Evolutionary conservation across 805 yeast genomes (phyloP), one percentile per base, ranked within the genome.

Genomic region (Metschnikowia santaceciliae): DNA sequence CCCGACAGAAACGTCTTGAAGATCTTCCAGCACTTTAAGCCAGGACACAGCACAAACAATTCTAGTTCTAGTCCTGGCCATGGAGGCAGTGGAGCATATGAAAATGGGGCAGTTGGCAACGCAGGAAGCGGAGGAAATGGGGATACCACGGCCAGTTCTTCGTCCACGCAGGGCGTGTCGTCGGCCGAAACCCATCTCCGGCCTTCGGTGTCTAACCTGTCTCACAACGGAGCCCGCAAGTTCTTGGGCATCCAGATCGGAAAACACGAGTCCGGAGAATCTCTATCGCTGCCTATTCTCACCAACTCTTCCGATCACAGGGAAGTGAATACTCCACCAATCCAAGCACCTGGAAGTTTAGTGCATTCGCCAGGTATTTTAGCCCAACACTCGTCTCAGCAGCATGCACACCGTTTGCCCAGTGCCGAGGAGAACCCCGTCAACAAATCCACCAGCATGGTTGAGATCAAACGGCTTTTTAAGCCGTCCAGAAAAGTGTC

Each of bases 401-500:
- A 50, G n/a, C 37, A 33, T 34, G 48, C 52, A 15, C 50, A 46
- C 10, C 56, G 52, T 8, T 59, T 49, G 39, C 42, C 47, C 17
- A 20, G 45, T 11, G 47, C 44, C 15, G 59, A 54, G 8, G 57
- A 69, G 5, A 60, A 63, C 53, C 62, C 65, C 7, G 69, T 69
- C 46, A 61, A 65, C 59, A 69, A 67, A 48, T 59, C 74, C 6
- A 69, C 65, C 51, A 82, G 89, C 22, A 84, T 85, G 88, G 84
- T 79, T 22, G 90, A 85, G 57, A 69, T 86, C 65, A 86, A 85
- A 62, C 75, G 88, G 61, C 84, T 86, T 58, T 86, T 86, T 65
- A 80, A 87, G 61, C 87, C 88, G 4, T 66, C 74, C 6, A 77
- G 68, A 51, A 72, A 71, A 51, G 56, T 53, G 33, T 56, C 68